Evolutionary conservation across 176 grass and related monocot species (phyloP).

Genomic region (Paspalum notatum): DNA sequence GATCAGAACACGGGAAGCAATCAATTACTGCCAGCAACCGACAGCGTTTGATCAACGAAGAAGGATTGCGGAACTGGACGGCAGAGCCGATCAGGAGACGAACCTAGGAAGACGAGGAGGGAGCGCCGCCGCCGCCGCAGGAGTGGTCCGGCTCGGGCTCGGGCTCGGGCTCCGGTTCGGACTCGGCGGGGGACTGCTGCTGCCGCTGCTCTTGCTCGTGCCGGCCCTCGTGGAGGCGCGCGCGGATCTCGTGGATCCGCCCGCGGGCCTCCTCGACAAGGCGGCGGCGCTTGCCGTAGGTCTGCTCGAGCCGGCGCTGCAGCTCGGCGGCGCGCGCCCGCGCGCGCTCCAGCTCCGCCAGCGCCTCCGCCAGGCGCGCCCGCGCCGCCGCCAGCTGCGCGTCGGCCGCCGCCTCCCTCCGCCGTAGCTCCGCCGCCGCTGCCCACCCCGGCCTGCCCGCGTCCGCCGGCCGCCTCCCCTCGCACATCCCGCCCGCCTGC

Average conservation of each 20-base stretch:
- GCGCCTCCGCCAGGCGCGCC: constrained; percentile 53
- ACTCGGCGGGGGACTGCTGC: not conserved
- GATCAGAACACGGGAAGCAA: not conserved
- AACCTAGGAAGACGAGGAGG: not conserved
- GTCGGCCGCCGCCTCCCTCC: constrained; percentile 48
- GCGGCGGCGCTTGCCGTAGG: constrained; percentile 54
- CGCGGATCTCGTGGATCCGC: constrained; percentile 52
- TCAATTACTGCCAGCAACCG: not conserved
- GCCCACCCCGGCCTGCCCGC: constrained; percentile 26
- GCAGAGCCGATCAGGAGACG: not conserved
- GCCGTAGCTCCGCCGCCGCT: constrained; percentile 37
- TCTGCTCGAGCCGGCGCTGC: constrained; percentile 56
- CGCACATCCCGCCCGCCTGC: constrained; percentile 42
- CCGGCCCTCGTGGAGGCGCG: not conserved
- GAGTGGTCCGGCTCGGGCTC: not conserved
- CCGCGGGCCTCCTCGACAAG: constrained; percentile 36
- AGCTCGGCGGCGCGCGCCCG: constrained; percentile 60
- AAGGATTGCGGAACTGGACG: not conserved
- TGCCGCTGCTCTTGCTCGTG: not conserved
- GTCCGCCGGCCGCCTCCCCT: constrained; percentile 45
- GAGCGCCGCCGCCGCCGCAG: constrained; percentile 23
- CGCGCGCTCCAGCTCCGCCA: constrained; percentile 55
- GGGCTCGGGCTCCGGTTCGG: constrained; percentile 23
- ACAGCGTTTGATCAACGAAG: not conserved
- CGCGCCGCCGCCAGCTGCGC: constrained; percentile 58